Base-by-base conservation (phyloP, 176 grass and related monocot species). In the Bromus sterilis region DNA sequence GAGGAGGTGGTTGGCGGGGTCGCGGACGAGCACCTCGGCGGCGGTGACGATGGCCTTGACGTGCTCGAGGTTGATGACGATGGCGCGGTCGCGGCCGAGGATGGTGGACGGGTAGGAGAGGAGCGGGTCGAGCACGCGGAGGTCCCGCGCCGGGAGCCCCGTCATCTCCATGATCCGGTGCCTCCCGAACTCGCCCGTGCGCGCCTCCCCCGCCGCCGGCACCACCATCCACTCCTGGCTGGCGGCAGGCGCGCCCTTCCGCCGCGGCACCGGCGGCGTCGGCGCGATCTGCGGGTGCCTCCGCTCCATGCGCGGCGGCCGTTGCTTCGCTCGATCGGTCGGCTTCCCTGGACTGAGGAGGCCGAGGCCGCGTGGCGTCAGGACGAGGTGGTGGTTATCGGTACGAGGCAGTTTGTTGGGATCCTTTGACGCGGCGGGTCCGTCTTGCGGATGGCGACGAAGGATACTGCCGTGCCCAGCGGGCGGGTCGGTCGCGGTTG, bases 31-130 rank as follows among this genome's bases (percentile, higher is more conserved):
- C 62, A 90, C 92, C 90, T 92, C 88, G 76, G 79, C 16, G 63
- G 92, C 95, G 61, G 92, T 97, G 58, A 97, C 76, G 43, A 94
- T 84, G 75, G 75, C 90, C 84, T 84, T 88, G 92, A 94, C 89
- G 86, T 86, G 84, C 86, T 97, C 92, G 78, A 94, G 87, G 70
- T 91, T 98, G 21, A 98, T 59, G 64, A 98, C 90, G 79, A 98
- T 80, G 60, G 92, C 90, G 63, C 90, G 84, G 18, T 98, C 92
- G 74, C 95, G 87, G 39, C 88, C 92, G 16, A 98, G 79, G 74
- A 98, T 93, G 18, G 90, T 91, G 62, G 95, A 98, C 6, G 90
- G 95, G 89, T 90, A 94, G n/a, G 90, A 55, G 77, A 97, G 92
- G 24, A 78, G 16, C n/a, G 90, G 89, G 33, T 98, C 95, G 33